Conservation (phyloP, 768 basidiomycete species). For the Gelatoporia subvermispora region DNA sequence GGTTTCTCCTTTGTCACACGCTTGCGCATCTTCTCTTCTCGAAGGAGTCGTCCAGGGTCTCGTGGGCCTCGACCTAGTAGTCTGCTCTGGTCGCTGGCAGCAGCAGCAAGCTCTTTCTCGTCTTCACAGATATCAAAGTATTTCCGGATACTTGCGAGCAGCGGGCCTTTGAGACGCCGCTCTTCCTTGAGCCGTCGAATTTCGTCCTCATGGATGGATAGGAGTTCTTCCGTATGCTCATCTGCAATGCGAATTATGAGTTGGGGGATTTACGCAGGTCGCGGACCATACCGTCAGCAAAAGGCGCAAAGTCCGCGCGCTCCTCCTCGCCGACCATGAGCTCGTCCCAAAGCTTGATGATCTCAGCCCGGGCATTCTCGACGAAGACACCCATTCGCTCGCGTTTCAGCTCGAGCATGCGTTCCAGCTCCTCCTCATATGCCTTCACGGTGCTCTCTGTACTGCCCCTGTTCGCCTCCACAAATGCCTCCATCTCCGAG, state of each 20-base stretch:
- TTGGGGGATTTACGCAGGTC: background rate
- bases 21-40: slow-evolving; percentile 98
- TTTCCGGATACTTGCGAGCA: slow-evolving; percentile 73
- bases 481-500: slow-evolving; percentile 84
- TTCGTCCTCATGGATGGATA: slow-evolving; percentile 82
- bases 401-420: slow-evolving; percentile 85
- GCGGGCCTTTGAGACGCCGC: slow-evolving; percentile 66
- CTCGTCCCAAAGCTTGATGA: slow-evolving; percentile 77
- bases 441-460: slow-evolving; percentile 71
- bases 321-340: slow-evolving; percentile 84
- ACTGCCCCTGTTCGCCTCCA: slow-evolving; percentile 80
- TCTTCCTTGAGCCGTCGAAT: slow-evolving; percentile 80
- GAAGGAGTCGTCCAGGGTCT: slow-evolving; percentile 79
- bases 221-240: slow-evolving; percentile 84
- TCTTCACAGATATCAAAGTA: slow-evolving; percentile 91
- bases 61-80: slow-evolving; percentile 76
- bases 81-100: slow-evolving; percentile 77
- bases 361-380: slow-evolving; percentile 73
- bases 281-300: slow-evolving; percentile 64
- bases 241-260: slow-evolving; percentile 40
- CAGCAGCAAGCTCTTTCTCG: slow-evolving; percentile 79
- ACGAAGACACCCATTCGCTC: slow-evolving; percentile 87
- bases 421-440: slow-evolving; percentile 86
- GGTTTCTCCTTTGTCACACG: slow-evolving; percentile 91
- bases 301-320: slow-evolving; percentile 73